Evolutionary conservation across 2,329 filamentous ascomycete genomes (phyloP).

Genomic region (Venturiaceae sp.): DNA sequence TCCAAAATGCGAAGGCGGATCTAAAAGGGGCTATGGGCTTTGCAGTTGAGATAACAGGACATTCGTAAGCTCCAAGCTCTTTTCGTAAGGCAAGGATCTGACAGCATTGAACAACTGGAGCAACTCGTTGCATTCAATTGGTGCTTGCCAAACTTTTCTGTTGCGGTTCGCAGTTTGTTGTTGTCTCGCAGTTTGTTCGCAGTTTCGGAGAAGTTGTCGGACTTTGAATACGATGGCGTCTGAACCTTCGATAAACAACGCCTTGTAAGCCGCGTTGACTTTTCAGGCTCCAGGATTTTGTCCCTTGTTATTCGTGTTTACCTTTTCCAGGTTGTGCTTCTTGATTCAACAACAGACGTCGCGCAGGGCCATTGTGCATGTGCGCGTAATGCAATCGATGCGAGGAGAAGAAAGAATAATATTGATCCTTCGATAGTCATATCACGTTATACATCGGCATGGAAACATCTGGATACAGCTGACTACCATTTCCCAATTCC

Average conservation of each 20-base stretch:
- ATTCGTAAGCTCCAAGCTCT: not conserved
- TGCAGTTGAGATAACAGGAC: not conserved
- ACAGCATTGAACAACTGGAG: not conserved
- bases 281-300: not conserved
- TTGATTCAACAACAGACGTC: too few species aligned
- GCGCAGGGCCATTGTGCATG: too few species aligned
- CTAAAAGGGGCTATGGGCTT: not conserved
- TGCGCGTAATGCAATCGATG: too few species aligned
- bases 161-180: slow-evolving; percentile 14
- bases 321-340: not conserved
- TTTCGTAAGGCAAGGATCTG: not conserved
- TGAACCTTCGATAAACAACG: not conserved
- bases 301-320: not conserved
- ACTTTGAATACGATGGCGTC: not conserved
- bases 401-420: too few species aligned
- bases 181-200: not conserved
- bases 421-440: not conserved
- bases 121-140: not conserved
- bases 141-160: not conserved
- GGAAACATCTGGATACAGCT: not conserved
- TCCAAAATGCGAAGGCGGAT: not conserved
- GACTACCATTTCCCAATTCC: not conserved
- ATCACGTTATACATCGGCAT: not conserved
- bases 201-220: not conserved
- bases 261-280: not conserved